Evolutionary conservation across 2,329 filamentous ascomycete species (phyloP).

Genomic region (Cladosporium velox): DNA sequence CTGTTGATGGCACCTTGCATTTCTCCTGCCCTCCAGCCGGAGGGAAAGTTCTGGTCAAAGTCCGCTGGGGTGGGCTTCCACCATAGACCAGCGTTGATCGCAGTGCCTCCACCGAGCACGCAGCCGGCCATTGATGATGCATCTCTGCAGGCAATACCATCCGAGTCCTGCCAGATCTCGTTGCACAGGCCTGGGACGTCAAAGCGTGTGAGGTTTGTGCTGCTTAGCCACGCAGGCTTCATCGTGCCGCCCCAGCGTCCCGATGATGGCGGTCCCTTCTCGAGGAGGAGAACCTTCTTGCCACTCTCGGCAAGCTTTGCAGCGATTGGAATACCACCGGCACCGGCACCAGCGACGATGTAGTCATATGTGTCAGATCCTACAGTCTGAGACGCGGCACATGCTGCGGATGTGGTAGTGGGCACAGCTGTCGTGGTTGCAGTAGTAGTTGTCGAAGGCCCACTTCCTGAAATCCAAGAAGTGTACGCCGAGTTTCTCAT

Average conservation of each 20-base stretch:
- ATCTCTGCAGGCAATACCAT: slow-evolving; percentile 66
- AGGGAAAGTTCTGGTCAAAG: slow-evolving; percentile 72
- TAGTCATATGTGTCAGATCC: slow-evolving; percentile 59
- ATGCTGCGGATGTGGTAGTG: slow-evolving; percentile 29
- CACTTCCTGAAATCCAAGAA: slow-evolving; percentile 38
- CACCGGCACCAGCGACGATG: slow-evolving; percentile 63
- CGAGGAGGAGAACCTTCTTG: slow-evolving; percentile 62
- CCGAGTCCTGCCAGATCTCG: slow-evolving; percentile 66
- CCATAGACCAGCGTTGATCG: slow-evolving; percentile 69
- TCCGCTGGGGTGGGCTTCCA: slow-evolving; percentile 66
- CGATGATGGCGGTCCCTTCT: slow-evolving; percentile 56
- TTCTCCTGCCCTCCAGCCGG: slow-evolving; percentile 69
- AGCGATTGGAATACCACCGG: slow-evolving; percentile 61
- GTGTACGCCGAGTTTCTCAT: slow-evolving; percentile 50
- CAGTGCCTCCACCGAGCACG: slow-evolving; percentile 66
- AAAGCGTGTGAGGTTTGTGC: slow-evolving; percentile 66
- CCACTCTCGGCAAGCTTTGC: slow-evolving; percentile 65
- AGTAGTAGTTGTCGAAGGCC: slow-evolving; percentile 22
- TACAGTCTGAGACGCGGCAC: slow-evolving; percentile 32
- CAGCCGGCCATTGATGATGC: slow-evolving; percentile 73
- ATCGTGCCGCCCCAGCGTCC: slow-evolving; percentile 64
- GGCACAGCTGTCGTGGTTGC: slow-evolving; percentile 28
- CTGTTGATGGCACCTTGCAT: slow-evolving; percentile 60
- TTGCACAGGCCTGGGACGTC: slow-evolving; percentile 73
- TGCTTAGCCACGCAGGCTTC: slow-evolving; percentile 62